phyloP scores from a whole-genome alignment of 208 protist species.

The Leptomonas pyrrhocoris region DNA sequence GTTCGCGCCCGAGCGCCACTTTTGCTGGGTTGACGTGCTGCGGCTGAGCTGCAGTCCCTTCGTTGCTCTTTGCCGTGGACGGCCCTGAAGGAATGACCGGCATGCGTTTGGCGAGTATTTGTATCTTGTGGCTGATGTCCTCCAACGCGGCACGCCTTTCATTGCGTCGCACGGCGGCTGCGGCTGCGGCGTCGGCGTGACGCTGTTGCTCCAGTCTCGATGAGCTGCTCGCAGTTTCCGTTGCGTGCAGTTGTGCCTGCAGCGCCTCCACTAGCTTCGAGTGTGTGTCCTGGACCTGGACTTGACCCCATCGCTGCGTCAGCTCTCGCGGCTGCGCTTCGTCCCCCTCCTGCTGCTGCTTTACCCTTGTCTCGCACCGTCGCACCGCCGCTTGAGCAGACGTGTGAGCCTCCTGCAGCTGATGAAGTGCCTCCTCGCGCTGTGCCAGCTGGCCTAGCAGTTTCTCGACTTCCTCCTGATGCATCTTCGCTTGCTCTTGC shows the following conservation, averaged over 20 bases:
- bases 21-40: conserved; percentile 3
- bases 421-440: conserved; percentile 7
- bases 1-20: conserved; percentile 4
- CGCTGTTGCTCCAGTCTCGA: not conserved
- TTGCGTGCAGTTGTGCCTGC: conserved; percentile 1
- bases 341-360: not conserved
- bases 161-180: not conserved
- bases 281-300: not conserved
- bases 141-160: not conserved
- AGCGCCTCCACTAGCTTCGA: conserved; percentile 5
- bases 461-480: conserved; percentile 13
- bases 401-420: conserved; percentile 16
- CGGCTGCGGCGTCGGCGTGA: not conserved
- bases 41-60: not conserved
- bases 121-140: not conserved
- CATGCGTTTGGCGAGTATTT: not conserved
- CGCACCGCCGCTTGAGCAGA: not conserved
- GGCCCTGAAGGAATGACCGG: not conserved
- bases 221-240: not conserved
- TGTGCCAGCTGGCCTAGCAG: conserved; percentile 10
- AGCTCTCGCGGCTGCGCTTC: not conserved
- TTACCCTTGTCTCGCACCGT: not conserved
- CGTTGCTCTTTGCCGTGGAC: not conserved
- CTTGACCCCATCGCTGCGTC: no score
- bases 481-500: conserved; percentile 14